phyloP scores from a whole-genome alignment of 257 asterid genomes.

The Solanum lycopersicoides region DNA sequence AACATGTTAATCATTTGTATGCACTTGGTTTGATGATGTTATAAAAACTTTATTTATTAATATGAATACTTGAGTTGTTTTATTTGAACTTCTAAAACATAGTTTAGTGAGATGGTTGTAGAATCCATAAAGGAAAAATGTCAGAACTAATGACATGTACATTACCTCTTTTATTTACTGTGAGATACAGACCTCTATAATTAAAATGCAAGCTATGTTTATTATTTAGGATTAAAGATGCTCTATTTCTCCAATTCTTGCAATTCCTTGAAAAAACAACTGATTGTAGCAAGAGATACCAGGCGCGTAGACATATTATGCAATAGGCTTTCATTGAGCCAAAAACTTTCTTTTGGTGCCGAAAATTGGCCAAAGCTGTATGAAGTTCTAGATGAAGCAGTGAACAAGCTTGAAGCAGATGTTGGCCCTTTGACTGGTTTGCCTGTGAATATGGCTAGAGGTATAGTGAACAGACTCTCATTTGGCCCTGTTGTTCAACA shows the following conservation, averaged over 20 bases:
- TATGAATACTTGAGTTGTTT: no score
- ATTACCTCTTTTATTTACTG: neutral
- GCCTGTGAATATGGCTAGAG: slow-evolving; percentile 91
- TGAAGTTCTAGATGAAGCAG: slow-evolving; percentile 49
- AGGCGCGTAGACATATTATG: slow-evolving; percentile 89
- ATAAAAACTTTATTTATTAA: no score
- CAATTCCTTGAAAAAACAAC: slow-evolving; percentile 86
- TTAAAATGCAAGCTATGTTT: neutral
- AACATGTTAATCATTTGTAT: no score
- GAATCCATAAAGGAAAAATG: neutral
- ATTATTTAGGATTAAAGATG: neutral
- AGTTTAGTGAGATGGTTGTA: neutral
- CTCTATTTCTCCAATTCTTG: slow-evolving; percentile 1
- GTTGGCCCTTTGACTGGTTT: slow-evolving; percentile 89
- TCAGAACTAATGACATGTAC: neutral
- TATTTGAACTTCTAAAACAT: no score
- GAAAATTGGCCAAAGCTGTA: slow-evolving; percentile 35
- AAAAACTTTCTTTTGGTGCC: slow-evolving; percentile 65
- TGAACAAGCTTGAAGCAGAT: slow-evolving; percentile 63
- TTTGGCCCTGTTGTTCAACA: slow-evolving; percentile 80
- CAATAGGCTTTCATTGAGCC: slow-evolving; percentile 78
- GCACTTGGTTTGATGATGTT: no score
- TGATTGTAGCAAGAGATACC: slow-evolving; percentile 73
- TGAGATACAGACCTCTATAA: neutral
- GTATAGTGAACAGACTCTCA: slow-evolving; percentile 91